A percentile compares a stretch with the other conserved stretches of the same genome.
Evolutionary conservation across 805 yeast genomes (phyloP).

Genomic region (Priceomyces haplophilus): DNA sequence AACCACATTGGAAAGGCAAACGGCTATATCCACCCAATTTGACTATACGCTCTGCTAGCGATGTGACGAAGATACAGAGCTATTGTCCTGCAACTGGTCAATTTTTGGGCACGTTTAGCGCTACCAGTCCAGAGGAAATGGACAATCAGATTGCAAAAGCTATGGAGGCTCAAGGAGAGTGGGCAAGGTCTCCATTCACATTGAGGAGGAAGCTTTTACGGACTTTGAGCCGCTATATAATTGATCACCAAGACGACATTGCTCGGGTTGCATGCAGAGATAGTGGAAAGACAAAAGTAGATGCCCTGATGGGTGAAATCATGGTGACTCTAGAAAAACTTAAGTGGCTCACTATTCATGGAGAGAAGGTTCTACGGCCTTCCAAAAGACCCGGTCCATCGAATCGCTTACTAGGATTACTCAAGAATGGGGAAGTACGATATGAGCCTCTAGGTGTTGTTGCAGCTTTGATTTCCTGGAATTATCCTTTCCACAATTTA

Average conservation of each 20-base stretch:
- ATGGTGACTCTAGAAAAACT: conserved; percentile 92
- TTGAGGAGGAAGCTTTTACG: conserved; percentile 68
- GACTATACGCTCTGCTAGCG: conserved; percentile 54
- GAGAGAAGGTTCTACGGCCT: conserved; percentile 66
- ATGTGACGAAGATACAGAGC: conserved; percentile 69
- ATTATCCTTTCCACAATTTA: conserved; percentile 92
- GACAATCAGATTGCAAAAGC: conserved; percentile 59
- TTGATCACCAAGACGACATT: conserved; percentile 78
- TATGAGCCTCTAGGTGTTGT: conserved; percentile 92
- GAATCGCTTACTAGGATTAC: conserved; percentile 70
- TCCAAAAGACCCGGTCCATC: conserved; percentile 85
- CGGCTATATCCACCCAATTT: conserved; percentile 60
- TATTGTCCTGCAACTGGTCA: conserved; percentile 98
- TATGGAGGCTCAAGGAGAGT: conserved; percentile 49
- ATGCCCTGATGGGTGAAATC: conserved; percentile 95
- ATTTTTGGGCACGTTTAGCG: conserved; percentile 66
- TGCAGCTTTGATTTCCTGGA: conserved; percentile 93
- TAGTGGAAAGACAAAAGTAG: conserved; percentile 92
- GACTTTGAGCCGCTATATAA: conserved; percentile 67
- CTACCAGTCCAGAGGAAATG: conserved; percentile 66
- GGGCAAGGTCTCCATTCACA: conserved; percentile 53
- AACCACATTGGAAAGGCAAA: conserved; percentile 90
- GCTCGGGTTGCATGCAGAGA: conserved; percentile 95
- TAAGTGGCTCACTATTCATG: conserved; percentile 84
- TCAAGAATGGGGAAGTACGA: conserved; percentile 89